Base-by-base conservation (phyloP, 169 alveolate genomes). In the Cystoisospora suis region DNA sequence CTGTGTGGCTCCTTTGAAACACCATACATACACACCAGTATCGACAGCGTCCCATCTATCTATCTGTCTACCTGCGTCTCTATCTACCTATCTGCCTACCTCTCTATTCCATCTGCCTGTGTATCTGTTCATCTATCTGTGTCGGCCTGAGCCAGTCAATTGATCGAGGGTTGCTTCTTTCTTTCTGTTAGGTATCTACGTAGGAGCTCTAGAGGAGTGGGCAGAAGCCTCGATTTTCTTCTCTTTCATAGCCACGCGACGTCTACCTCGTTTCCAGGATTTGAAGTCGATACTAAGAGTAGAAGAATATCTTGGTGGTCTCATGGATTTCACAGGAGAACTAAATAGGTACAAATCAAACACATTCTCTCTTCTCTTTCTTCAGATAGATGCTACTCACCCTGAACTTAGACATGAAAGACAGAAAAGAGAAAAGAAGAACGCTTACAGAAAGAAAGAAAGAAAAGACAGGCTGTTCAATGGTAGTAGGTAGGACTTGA, bases 321-420 rank as follows among this genome's bases (percentile, higher is more conserved):
- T 83, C 34, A 36, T 83, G 89, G 89, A 83, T 44, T 83, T 53
- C 44, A 83, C 89, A 1, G 89, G 89, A 9, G 89, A 83, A 32
- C 80, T 83, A 12, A 83, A 83, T 58, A n/a, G 89, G 72, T 83
- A 59, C 7, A 69, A n/a, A n/a, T n/a, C n/a, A n/a, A n/a, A n/a
- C n/a, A n/a, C n/a, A n/a, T n/a, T n/a, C n/a, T n/a, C n/a, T n/a
- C n/a, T n/a, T n/a, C n/a, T n/a, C n/a, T n/a, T n/a, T n/a, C n/a
- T n/a, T n/a, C n/a, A n/a, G n/a, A n/a, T n/a, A n/a, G n/a, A n/a
- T n/a, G n/a, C n/a, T n/a, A n/a, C n/a, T n/a, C n/a, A n/a, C n/a
- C n/a, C n/a, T n/a, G n/a, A n/a, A n/a, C n/a, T n/a, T n/a, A n/a
- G n/a, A n/a, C n/a, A n/a, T n/a, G n/a, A n/a, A n/a, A n/a, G n/a